Conservation (phyloP, 1,284 basidiomycete species). For the Anthracocystis walkeri region DNA sequence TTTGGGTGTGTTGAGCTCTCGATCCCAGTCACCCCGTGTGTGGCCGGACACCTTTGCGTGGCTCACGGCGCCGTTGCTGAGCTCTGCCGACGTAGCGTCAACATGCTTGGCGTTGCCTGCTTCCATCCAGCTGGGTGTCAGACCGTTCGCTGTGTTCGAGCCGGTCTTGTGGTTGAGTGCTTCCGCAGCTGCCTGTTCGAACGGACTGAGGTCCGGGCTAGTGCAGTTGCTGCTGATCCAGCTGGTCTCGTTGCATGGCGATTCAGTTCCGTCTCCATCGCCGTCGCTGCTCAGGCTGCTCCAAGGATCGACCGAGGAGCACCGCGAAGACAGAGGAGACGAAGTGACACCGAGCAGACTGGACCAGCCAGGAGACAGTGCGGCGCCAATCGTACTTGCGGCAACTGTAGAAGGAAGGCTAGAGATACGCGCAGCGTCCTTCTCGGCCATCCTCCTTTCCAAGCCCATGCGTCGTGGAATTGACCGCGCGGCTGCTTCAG, state of each 20-base stretch:
- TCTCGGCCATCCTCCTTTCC: conserved; percentile 30
- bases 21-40: conserved; percentile 6
- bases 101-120: conserved; percentile 8
- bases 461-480: conserved; percentile 28
- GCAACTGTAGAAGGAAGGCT: conserved; percentile 11
- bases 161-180: conserved; percentile 18
- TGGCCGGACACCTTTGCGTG: background rate
- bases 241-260: conserved; percentile 48
- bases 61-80: conserved; percentile 4
- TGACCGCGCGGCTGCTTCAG: conserved; percentile 12
- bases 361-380: conserved; percentile 34
- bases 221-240: conserved; percentile 59
- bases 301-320: conserved; percentile 56
- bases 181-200: conserved; percentile 30
- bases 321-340: conserved; percentile 53
- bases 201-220: conserved; percentile 47
- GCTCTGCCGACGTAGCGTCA: conserved; percentile 5
- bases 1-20: conserved; percentile 37
- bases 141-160: conserved; percentile 6
- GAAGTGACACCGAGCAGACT: conserved; percentile 27
- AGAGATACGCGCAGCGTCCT: conserved; percentile 33
- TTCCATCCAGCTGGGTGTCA: conserved; percentile 10
- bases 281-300: conserved; percentile 55
- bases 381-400: background rate
- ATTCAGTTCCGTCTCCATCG: conserved; percentile 46